A percentile compares a stretch with the other conserved stretches of the same genome.
Conservation (phyloP, 805 yeast genomes). For the Metschnikowia reukaufii region DNA sequence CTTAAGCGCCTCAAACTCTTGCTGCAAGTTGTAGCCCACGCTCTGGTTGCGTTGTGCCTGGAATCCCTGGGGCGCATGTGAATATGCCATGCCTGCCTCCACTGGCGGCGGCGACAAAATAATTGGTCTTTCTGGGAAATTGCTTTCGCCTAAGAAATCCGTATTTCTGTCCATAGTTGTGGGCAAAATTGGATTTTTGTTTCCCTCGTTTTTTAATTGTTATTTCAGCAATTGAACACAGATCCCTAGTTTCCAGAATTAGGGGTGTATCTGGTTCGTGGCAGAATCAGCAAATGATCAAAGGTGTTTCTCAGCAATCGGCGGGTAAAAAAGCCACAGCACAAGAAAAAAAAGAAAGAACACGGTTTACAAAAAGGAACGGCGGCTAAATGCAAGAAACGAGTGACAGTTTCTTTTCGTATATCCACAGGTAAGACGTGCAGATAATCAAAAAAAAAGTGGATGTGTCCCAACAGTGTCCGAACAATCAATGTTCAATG, state of each 20-base stretch:
- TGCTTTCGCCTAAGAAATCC: conserved; percentile 7
- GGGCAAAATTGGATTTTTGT: background rate
- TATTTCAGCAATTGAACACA: background rate
- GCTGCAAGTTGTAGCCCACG: conserved; percentile 47
- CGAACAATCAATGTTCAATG: conserved; percentile 11
- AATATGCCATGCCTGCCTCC: background rate
- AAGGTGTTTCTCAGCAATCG: too few relatives aligned
- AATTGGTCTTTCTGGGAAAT: conserved; percentile 34
- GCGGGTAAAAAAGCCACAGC: too few relatives aligned
- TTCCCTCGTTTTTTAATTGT: background rate
- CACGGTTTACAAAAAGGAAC: too few relatives aligned
- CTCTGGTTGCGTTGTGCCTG: conserved; percentile 36
- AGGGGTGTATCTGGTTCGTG: background rate
- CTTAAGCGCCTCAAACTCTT: conserved; percentile 47
- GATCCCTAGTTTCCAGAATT: conserved; percentile 12
- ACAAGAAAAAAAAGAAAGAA: too few relatives aligned
- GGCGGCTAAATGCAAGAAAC: too few relatives aligned
- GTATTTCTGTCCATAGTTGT: conserved; percentile 2
- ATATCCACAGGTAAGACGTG: too few relatives aligned
- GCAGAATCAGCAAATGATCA: too few relatives aligned
- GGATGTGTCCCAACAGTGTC: background rate
- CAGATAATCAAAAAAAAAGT: too few relatives aligned
- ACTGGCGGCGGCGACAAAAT: conserved; percentile 42
- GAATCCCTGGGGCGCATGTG: background rate
- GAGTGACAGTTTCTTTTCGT: too few relatives aligned